These are phyloP conservation scores for Trichoderma atrobrunneum DNA, from an alignment of 2,329 filamentous ascomycete genomes.

Conservation along the genomic window DNA sequence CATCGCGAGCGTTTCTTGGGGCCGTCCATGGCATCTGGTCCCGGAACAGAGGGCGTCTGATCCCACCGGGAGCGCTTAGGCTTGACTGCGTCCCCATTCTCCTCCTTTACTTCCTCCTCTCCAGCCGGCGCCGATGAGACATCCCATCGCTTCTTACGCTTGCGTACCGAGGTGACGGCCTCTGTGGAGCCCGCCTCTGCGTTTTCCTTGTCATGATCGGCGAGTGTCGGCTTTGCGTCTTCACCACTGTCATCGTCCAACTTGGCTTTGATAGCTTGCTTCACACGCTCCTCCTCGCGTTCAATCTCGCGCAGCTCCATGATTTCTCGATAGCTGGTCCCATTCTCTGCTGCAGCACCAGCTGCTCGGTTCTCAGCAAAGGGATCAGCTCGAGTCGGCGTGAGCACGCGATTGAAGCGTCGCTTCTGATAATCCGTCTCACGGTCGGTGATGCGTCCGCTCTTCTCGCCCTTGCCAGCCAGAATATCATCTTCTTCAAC, in stretches of 20 bases:
- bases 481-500: slow-evolving; percentile 92
- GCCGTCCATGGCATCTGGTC: slow-evolving; percentile 55
- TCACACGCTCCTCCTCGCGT: slow-evolving; percentile 86
- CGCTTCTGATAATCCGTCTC: slow-evolving; percentile 98
- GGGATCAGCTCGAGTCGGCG: slow-evolving; percentile 80
- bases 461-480: slow-evolving; percentile 77
- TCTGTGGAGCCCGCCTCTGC: slow-evolving; percentile 67
- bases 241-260: slow-evolving; percentile 55
- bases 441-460: slow-evolving; percentile 84
- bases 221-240: slow-evolving; percentile 70
- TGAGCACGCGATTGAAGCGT: slow-evolving; percentile 82
- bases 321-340: slow-evolving; percentile 80
- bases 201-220: slow-evolving; percentile 71
- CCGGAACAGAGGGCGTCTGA: slow-evolving; percentile 62
- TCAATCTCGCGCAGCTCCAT: slow-evolving; percentile 91
- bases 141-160: slow-evolving; percentile 96
- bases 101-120: slow-evolving; percentile 50
- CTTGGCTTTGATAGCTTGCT: slow-evolving; percentile 75
- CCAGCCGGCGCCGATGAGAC: slow-evolving; percentile 60
- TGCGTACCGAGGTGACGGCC: slow-evolving; percentile 60
- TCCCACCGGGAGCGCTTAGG: slow-evolving; percentile 85
- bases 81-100: slow-evolving; percentile 55
- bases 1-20: slow-evolving; percentile 80
- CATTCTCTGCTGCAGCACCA: slow-evolving; percentile 63
- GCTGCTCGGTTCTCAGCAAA: slow-evolving; percentile 74